Evolutionary conservation across 2,329 filamentous ascomycete species (phyloP).

Genomic region (Albifimbria verrucaria): DNA sequence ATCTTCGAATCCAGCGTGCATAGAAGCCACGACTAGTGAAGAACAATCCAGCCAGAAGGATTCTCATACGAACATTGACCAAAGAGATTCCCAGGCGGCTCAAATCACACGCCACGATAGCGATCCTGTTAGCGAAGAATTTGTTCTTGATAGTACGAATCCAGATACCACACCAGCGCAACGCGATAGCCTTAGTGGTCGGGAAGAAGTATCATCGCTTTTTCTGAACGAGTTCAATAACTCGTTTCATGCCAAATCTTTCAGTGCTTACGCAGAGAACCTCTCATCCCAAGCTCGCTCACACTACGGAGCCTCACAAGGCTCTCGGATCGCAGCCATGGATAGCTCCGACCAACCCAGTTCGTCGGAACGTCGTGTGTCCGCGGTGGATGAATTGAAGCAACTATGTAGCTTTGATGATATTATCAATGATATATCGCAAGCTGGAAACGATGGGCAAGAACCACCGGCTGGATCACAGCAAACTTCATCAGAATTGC

Average conservation of each 20-base stretch:
- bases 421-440: not conserved
- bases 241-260: not conserved
- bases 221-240: not conserved
- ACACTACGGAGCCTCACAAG: not conserved
- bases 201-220: not conserved
- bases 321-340: not conserved
- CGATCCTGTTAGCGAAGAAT: not conserved
- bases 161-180: not conserved
- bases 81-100: not conserved
- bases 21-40: not conserved
- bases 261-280: not conserved
- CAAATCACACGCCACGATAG: not conserved
- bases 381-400: slow-evolving; percentile 13
- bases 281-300: not conserved
- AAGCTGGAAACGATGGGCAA: not conserved
- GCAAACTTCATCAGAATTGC: no score
- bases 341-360: not conserved
- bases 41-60: not conserved
- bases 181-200: not conserved
- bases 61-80: not conserved
- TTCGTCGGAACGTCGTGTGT: not conserved
- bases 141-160: not conserved
- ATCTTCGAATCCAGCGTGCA: not conserved
- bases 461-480: not conserved
- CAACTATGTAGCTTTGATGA: slow-evolving; percentile 12